Conservation (phyloP, 352 stramenopile genomes). For the Aphanomyces cochlioides region DNA sequence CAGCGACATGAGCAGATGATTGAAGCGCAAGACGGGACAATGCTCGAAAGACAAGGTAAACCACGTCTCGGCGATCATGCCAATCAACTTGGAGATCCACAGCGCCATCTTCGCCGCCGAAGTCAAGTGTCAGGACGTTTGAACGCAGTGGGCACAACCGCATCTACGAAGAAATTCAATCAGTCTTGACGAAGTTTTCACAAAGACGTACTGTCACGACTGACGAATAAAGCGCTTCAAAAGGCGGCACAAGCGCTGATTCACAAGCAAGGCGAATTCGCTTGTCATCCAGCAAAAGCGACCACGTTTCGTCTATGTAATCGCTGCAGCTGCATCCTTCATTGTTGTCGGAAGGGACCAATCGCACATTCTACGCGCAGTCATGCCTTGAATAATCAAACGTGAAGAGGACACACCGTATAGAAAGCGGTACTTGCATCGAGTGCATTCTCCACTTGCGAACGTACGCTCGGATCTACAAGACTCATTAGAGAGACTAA, state of each 20-base stretch:
- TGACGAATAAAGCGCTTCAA: conserved; percentile 69
- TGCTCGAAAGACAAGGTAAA: conserved; percentile 71
- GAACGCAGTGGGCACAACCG: conserved; percentile 51
- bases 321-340: neutral
- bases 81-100: conserved; percentile 69
- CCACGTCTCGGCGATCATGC: conserved; percentile 71
- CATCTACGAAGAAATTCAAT: conserved; percentile 36
- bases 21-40: conserved; percentile 64
- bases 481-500: neutral
- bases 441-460: conserved; percentile 81
- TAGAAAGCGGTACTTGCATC: conserved; percentile 77
- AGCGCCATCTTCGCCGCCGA: conserved; percentile 49
- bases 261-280: conserved; percentile 73
- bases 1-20: conserved; percentile 44
- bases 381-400: conserved; percentile 31
- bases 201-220: conserved; percentile 51
- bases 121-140: conserved; percentile 64
- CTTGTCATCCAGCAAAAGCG: conserved; percentile 71
- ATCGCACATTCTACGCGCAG: conserved; percentile 51
- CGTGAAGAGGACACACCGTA: conserved; percentile 45
- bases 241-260: conserved; percentile 71
- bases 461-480: conserved; percentile 67
- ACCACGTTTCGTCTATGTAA: conserved; percentile 76
- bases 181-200: neutral
- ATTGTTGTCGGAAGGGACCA: conserved; percentile 38